Percentiles rank a stretch among this genome's conserved stretches.
Evolutionary conservation across 306 rosid species (phyloP).

Genomic region (Rubus parviflorus): DNA sequence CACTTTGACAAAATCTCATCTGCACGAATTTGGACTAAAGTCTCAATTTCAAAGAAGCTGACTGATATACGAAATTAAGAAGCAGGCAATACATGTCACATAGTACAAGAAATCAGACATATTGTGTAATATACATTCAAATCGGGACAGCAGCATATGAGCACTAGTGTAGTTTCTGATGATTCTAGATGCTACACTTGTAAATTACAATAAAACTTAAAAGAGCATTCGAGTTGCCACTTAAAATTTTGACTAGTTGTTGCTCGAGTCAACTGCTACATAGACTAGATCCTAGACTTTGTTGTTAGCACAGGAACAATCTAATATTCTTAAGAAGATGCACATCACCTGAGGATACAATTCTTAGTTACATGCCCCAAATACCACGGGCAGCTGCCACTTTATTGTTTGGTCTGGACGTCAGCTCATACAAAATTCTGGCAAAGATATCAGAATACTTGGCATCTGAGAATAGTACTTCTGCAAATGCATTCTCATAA

Average conservation of each 20-base stretch:
- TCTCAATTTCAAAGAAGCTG: not conserved
- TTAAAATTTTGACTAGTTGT: not conserved
- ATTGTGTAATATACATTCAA: not conserved
- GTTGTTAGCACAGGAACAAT: slow-evolving; percentile 12
- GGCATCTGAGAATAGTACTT: slow-evolving; percentile 74
- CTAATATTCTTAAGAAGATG: slow-evolving; percentile 13
- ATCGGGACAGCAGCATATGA: not conserved
- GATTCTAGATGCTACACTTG: not conserved
- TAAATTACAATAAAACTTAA: not conserved
- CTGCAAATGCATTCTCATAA: slow-evolving; percentile 93
- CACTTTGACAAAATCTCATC: not conserved
- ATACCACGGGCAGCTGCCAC: slow-evolving; percentile 84
- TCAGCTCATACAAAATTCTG: slow-evolving; percentile 86
- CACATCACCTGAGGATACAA: slow-evolving; percentile 5
- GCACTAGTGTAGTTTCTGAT: not conserved
- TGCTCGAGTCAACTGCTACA: slow-evolving; percentile 21
- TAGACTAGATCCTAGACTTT: slow-evolving; percentile 30
- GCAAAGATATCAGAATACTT: slow-evolving; percentile 86
- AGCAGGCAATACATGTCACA: not conserved
- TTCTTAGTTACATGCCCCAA: slow-evolving; percentile 84
- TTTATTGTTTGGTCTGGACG: slow-evolving; percentile 83
- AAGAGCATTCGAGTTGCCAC: not conserved
- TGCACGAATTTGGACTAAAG: not conserved
- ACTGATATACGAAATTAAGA: not conserved
- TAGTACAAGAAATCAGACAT: not conserved